Base-by-base conservation (phyloP, 331 rosid genomes). In the Quercus tomentella region DNA sequence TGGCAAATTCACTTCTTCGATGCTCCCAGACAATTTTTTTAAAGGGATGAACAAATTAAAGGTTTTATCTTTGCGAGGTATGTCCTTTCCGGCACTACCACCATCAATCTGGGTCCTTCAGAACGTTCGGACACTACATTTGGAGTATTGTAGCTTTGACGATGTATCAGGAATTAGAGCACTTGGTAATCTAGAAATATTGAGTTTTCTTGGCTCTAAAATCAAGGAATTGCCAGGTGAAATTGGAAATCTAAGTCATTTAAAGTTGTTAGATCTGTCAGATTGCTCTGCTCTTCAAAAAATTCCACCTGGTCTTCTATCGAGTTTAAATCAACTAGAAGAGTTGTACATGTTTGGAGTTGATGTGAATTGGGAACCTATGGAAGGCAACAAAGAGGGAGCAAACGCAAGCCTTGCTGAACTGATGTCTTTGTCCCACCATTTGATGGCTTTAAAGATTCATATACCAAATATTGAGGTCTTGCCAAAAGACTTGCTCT, bases 251-350 rank as follows among this genome's bases (percentile, higher is more conserved):
- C 65, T 85, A 6, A 31, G 2, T 2, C 6, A 45, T 11, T 52
- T 88, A 11, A 67, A 65, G 62, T 11, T 76, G 41, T 78, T 85
- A 43, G 86, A 83, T 79, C 41, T 85, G 56, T 49, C 79, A 0
- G 45, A 4, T 15, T 85, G 91, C 0, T 0, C 2, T 18, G 0
- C 1, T 7, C 71, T 83, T 10, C 0, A 0, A 0, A 12, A 6
- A 52, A 78, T 83, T 41, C 70, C 80, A 18, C 3, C 56, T 4
- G 80, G 78, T 75, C 84, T 73, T 10, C n/a, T 88, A 0, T 52
- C 77, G 5, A 63, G 73, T 14, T 66, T 85, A 7, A 20, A 73
- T 26, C 4, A 2, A 1, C 61, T 88, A 17, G 83, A 88, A 74
- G 89, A 85, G 28, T 77, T 85, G 2, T 43, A 43, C 51, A 9